Evolutionary conservation across 192 early-diverging fungal species (phyloP), one percentile per base, ranked within the genome.

Genomic region (Linnemannia zychae): DNA sequence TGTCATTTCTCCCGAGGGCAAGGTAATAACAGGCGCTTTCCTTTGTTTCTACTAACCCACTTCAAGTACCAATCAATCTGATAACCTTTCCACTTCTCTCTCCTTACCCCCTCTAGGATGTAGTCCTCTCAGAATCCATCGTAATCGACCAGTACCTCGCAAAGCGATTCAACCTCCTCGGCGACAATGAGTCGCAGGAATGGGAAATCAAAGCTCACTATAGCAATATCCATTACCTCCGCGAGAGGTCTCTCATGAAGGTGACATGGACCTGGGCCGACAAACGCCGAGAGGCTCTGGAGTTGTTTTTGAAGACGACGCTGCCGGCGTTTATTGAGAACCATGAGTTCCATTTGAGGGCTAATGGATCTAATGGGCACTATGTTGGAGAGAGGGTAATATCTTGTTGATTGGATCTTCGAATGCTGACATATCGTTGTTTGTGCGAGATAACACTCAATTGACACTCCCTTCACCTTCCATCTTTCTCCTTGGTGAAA

Each of bases 101-200:
- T 17, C 38, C 20, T 24, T 11, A 20, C 12, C 34, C 18, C 44
- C 17, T 70, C 7, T 49, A 63, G 57, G 57, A 79, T 22, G n/a
- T 38, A 1, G 38, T 44, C n/a, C 47, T 80, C 37, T 22, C 78
- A 50, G 78, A 80, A 24, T 67, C 78, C 0, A 40, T 74, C n/a
- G 75, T 77, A 1, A 72, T 82, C 40, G 81, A 82, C 31, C 28
- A 49, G 4, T 82, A 44, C 66, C 63, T 82, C 16, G 81, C 81
- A 12, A 67, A 82, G 38, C 71, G 60, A 24, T 82, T 77, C 49
- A 47, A 67, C 5, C 75, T 82, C 38, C 12, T 82, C 34, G 81
- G 81, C 38, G 24, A 44, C 15, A 82, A 72, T 48, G 60, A 66
- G 4, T 82, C 50, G 20, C 75, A 82, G 34, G 75, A 72, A n/a